These are phyloP conservation scores for Plasmodium billcollinsi DNA, from an alignment of 169 alveolate species.

Conservation along the genomic window DNA sequence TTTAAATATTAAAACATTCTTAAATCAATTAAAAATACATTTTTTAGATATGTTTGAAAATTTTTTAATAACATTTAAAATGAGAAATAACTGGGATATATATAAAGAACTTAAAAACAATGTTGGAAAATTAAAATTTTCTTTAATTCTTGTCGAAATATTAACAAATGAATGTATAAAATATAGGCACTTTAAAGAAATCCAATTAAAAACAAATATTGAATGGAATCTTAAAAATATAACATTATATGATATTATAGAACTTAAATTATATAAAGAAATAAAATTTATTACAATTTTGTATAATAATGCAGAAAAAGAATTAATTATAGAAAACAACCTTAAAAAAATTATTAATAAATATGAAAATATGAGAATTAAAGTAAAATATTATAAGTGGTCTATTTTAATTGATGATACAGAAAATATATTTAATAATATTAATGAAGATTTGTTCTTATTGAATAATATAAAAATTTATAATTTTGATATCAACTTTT, in stretches of 20 bases:
- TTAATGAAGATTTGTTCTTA: conserved; percentile 72
- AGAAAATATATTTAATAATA: conserved; percentile 54
- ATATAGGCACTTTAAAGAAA: conserved; percentile 73
- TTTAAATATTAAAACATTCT: conserved; percentile 45
- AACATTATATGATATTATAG: conserved; percentile 69
- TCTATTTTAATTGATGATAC: conserved; percentile 27
- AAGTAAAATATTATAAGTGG: conserved; percentile 32
- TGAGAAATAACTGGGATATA: conserved; percentile 68
- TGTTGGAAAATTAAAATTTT: conserved; percentile 70
- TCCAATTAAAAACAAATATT: conserved; percentile 53
- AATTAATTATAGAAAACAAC: conserved; percentile 62
- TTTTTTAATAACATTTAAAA: conserved; percentile 64
- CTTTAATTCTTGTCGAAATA: conserved; percentile 73
- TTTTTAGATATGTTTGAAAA: conserved; percentile 56
- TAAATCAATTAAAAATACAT: conserved; percentile 44
- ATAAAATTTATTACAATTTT: conserved; percentile 55
- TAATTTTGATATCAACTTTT: conserved; percentile 74
- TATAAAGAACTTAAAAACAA: conserved; percentile 69
- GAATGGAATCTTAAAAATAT: conserved; percentile 61
- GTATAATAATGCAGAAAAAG: conserved; percentile 74
- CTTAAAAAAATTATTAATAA: conserved; percentile 62
- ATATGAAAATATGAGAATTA: conserved; percentile 65
- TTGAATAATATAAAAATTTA: conserved; percentile 73
- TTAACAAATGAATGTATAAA: conserved; percentile 72
- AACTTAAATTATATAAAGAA: conserved; percentile 65